Percentiles rank a stretch among this genome's conserved stretches.
phyloP scores from a whole-genome alignment of 2,329 filamentous ascomycete species.

The Cryphonectria japonica region DNA sequence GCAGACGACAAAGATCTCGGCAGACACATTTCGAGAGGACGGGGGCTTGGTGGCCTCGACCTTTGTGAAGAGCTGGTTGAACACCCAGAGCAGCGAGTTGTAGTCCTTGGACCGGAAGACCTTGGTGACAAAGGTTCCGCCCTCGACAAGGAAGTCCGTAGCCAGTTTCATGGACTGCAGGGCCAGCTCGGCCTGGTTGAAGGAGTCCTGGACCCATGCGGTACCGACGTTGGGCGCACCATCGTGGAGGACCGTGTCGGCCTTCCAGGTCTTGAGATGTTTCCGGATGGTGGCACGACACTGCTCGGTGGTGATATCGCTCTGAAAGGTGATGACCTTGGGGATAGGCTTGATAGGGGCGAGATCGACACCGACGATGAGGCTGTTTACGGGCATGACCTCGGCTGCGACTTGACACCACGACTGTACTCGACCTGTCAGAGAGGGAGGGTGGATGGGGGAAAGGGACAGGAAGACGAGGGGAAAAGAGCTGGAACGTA shows the following conservation, averaged over 20 bases:
- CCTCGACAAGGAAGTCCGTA: conserved; percentile 87
- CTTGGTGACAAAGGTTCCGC: conserved; percentile 95
- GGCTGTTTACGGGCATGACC: conserved; percentile 85
- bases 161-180: conserved; percentile 91
- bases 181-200: conserved; percentile 92
- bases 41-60: conserved; percentile 98
- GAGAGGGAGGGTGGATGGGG: neutral
- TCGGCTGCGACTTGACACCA: conserved; percentile 97
- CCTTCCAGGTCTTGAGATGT: conserved; percentile 95
- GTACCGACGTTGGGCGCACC: conserved; percentile 98
- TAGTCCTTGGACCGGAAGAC: conserved; percentile 98
- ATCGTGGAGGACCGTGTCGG: conserved; percentile 93
- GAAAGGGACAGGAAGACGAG: neutral
- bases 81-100: conserved; percentile 93
- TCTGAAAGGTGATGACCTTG: conserved; percentile 91
- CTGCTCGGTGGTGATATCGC: conserved; percentile 97
- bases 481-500: conserved; percentile 47
- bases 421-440: conserved; percentile 55
- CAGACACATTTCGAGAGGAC: conserved; percentile 92
- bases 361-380: conserved; percentile 94
- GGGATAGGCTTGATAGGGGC: conserved; percentile 95
- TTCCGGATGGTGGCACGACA: conserved; percentile 86
- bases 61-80: conserved; percentile 93
- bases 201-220: conserved; percentile 97
- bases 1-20: conserved; percentile 98